Conservation (phyloP, 495 filamentous ascomycete genomes). For the Gamarada debralockiae region DNA sequence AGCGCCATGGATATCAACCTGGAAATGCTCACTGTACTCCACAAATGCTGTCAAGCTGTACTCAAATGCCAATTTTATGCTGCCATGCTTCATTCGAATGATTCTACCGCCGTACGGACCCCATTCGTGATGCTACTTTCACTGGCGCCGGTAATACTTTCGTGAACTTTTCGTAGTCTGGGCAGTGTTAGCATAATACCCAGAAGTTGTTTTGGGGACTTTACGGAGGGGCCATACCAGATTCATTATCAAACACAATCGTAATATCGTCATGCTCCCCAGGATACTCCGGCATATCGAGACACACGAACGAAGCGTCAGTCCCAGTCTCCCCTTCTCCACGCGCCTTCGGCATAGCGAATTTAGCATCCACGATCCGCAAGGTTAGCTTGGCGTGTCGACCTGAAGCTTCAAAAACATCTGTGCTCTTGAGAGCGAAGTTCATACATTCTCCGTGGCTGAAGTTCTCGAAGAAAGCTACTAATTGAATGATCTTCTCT, state of each 20-base stretch:
- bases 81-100: not conserved
- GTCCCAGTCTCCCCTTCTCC: conserved; percentile 26
- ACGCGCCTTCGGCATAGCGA: conserved; percentile 61
- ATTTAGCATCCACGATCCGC: conserved; percentile 83
- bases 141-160: conserved; percentile 23
- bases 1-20: conserved; percentile 19
- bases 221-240: conserved; percentile 55
- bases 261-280: conserved; percentile 88
- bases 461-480: conserved; percentile 83
- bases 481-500: conserved; percentile 65
- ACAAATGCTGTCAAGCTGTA: conserved; percentile 2
- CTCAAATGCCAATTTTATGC: conserved; percentile 13
- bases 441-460: conserved; percentile 82
- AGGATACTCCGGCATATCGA: conserved; percentile 84
- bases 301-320: conserved; percentile 66
- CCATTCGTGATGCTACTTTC: conserved; percentile 22
- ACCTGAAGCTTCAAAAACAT: conserved; percentile 69
- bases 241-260: conserved; percentile 73
- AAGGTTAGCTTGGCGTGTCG: conserved; percentile 64
- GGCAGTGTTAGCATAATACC: conserved; percentile 9
- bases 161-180: conserved; percentile 19
- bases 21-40: conserved; percentile 14
- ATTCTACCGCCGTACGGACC: conserved; percentile 17
- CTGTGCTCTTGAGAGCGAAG: conserved; percentile 75
- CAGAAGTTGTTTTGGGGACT: not conserved